Conservation (phyloP, 176 grass and related monocot genomes). For the Ampelocalamus luodianensis region DNA sequence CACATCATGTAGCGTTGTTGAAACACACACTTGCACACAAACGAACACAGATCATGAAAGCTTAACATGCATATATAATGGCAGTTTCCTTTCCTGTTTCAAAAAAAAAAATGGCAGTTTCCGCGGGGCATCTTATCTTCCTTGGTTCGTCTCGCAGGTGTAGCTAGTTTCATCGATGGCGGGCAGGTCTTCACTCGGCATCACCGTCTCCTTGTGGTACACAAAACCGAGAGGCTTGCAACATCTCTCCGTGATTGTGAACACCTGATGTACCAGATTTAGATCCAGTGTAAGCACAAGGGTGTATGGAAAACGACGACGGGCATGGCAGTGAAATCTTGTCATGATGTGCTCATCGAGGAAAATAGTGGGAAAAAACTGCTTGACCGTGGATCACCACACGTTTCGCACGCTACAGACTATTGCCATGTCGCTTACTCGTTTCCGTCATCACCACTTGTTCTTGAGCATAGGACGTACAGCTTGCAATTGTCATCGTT, state of each 20-base stretch:
- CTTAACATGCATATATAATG: not conserved
- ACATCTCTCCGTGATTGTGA: not conserved
- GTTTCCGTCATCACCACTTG: too few species aligned
- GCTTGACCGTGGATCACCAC: not conserved
- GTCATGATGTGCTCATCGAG: not conserved
- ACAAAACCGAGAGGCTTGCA: not conserved
- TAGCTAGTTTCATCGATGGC: conserved; percentile 21
- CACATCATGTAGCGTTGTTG: not conserved
- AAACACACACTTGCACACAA: not conserved
- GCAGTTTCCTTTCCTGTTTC: too few species aligned
- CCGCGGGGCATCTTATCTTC: not conserved
- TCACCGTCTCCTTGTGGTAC: not conserved
- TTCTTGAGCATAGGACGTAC: too few species aligned
- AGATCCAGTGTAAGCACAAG: not conserved
- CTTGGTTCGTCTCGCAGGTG: conserved; percentile 21
- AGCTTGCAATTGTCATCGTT: too few species aligned
- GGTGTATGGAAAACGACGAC: not conserved
- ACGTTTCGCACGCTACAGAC: too few species aligned
- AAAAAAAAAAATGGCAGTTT: not conserved
- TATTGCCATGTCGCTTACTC: too few species aligned
- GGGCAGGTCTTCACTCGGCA: not conserved
- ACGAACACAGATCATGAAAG: not conserved
- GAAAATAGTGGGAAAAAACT: not conserved
- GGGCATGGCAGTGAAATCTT: not conserved
- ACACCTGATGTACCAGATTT: conserved; percentile 10